Evolutionary conservation across 1,139 yeast species (phyloP).

Genomic region (Sugiyamaella sp.): DNA sequence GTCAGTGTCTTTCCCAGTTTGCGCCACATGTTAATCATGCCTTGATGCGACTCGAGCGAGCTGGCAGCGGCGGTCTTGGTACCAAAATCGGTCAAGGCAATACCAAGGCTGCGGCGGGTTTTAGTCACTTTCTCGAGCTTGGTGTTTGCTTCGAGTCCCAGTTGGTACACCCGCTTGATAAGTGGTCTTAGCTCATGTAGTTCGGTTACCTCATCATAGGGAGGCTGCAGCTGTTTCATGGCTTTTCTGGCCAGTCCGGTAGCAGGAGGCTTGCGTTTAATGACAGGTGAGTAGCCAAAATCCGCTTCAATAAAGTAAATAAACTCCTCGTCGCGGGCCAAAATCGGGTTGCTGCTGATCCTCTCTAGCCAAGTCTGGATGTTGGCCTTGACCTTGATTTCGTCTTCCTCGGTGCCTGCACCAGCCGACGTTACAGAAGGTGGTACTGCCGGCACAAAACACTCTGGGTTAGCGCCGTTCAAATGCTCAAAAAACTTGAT

Average conservation of each 20-base stretch:
- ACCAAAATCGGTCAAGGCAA: constrained; percentile 68
- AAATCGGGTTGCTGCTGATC: constrained; percentile 69
- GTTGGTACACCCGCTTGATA: constrained; percentile 73
- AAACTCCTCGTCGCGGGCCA: constrained; percentile 85
- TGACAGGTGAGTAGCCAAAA: constrained; percentile 58
- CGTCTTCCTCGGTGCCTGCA: constrained; percentile 80
- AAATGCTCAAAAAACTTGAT: constrained; percentile 76
- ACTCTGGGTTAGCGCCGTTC: constrained; percentile 81
- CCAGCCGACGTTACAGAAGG: constrained; percentile 75
- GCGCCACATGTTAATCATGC: constrained; percentile 83
- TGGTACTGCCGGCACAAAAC: constrained; percentile 91
- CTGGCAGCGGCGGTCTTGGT: constrained; percentile 54
- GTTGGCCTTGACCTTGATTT: constrained; percentile 54
- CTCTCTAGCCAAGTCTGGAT: constrained; percentile 90
- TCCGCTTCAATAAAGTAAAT: constrained; percentile 87
- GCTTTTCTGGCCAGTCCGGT: constrained; percentile 88
- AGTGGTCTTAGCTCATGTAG: constrained; percentile 85
- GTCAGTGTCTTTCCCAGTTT: constrained; percentile 70
- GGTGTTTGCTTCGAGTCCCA: constrained; percentile 58
- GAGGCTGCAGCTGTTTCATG: constrained; percentile 86
- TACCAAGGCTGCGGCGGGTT: constrained; percentile 58
- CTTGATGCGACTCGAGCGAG: constrained; percentile 59
- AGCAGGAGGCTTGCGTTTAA: constrained; percentile 57
- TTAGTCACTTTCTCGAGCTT: constrained; percentile 60
- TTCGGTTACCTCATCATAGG: constrained; percentile 82